Percentiles rank a stretch among this genome's conserved stretches.
Conservation (phyloP, 106 monocot species). For the Dendrobium officinale region DNA sequence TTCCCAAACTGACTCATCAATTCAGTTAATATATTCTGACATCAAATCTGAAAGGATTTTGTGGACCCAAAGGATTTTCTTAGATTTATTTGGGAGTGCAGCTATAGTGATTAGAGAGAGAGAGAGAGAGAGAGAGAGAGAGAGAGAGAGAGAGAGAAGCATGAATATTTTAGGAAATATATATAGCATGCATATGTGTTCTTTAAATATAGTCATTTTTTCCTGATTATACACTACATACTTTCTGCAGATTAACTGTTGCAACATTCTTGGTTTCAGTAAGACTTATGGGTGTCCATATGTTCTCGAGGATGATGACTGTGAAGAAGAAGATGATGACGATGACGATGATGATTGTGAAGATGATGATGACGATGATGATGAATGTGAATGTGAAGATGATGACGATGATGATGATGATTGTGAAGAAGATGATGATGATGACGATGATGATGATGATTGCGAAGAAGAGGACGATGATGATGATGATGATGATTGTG, state of each 20-base stretch:
- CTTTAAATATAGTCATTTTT: background rate
- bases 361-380: background rate
- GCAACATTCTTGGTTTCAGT: background rate
- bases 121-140: no score
- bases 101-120: no score
- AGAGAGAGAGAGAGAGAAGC: no score
- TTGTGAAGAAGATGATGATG: background rate
- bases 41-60: no score
- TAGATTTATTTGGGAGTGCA: no score
- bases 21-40: no score
- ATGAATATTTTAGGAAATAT: background rate
- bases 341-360: background rate
- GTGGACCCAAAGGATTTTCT: no score
- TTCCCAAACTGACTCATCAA: background rate
- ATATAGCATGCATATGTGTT: background rate
- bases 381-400: background rate
- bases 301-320: slow-evolving; percentile 1
- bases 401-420: slow-evolving; percentile 1
- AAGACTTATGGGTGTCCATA: background rate
- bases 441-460: background rate
- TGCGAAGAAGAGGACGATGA: background rate
- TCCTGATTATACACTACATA: background rate
- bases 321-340: slow-evolving; percentile 3
- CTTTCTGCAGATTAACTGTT: background rate
- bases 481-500: background rate